Evolutionary conservation across 345 rosid species (phyloP).

Genomic region (Ricinus communis): DNA sequence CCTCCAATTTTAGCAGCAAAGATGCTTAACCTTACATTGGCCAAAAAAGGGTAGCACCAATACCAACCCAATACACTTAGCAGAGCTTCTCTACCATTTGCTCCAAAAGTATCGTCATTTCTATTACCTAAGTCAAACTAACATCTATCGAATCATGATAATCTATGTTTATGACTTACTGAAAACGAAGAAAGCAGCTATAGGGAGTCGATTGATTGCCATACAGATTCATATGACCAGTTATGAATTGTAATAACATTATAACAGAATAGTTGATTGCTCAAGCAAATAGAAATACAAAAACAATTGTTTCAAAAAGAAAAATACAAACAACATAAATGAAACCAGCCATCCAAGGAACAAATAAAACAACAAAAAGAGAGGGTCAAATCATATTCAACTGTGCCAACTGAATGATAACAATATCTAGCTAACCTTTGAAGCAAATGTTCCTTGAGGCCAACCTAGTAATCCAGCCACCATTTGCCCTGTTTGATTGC

Average conservation of each 20-base stretch:
- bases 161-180: background rate
- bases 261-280: background rate
- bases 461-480: constrained; percentile 89
- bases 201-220: background rate
- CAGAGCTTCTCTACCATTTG: background rate
- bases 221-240: background rate
- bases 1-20: background rate
- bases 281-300: background rate
- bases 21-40: background rate
- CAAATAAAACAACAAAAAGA: background rate
- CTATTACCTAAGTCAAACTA: background rate
- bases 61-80: background rate
- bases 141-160: no score
- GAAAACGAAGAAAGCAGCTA: background rate
- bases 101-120: background rate
- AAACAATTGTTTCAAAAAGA: background rate
- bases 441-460: constrained; percentile 97
- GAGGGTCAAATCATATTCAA: background rate
- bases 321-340: background rate
- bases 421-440: constrained; percentile 56
- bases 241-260: background rate
- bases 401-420: no score
- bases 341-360: background rate
- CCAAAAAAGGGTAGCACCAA: background rate
- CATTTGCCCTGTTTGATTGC: constrained; percentile 98